These are phyloP conservation scores for Biscogniauxia marginata DNA, from an alignment of 2,329 filamentous ascomycete species.

Conservation along the genomic window DNA sequence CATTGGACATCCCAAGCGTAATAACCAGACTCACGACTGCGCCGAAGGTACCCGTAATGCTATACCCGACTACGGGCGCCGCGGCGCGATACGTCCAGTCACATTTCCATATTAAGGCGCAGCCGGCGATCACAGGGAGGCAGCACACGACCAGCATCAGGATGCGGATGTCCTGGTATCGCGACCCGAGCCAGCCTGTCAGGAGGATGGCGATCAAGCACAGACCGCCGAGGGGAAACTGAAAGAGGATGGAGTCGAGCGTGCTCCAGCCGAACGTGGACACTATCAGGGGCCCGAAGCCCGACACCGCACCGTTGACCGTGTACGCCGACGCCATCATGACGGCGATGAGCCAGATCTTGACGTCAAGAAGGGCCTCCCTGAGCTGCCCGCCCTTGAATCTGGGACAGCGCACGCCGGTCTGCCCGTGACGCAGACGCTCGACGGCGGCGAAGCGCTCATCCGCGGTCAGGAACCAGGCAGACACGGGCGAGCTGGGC, in stretches of 20 bases:
- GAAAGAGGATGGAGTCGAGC: slow-evolving; percentile 66
- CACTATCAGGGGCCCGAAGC: slow-evolving; percentile 71
- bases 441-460: slow-evolving; percentile 66
- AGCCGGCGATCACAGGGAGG: slow-evolving; percentile 72
- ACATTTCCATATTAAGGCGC: slow-evolving; percentile 71
- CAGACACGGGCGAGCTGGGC: slow-evolving; percentile 63
- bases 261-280: slow-evolving; percentile 67
- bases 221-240: slow-evolving; percentile 72
- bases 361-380: slow-evolving; percentile 58
- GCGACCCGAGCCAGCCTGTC: slow-evolving; percentile 62
- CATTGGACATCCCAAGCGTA: slow-evolving; percentile 60
- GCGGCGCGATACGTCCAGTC: slow-evolving; percentile 63
- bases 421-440: slow-evolving; percentile 60
- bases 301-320: slow-evolving; percentile 68
- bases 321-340: slow-evolving; percentile 73
- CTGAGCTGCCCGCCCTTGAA: slow-evolving; percentile 59
- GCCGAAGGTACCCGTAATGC: slow-evolving; percentile 71
- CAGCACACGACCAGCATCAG: slow-evolving; percentile 64
- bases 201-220: slow-evolving; percentile 65
- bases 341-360: slow-evolving; percentile 61
- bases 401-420: slow-evolving; percentile 58
- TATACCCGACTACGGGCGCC: slow-evolving; percentile 68
- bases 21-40: slow-evolving; percentile 62
- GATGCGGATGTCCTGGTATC: slow-evolving; percentile 62
- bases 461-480: slow-evolving; percentile 65